Evolutionary conservation across 164 flowering plant genomes (phyloP), one percentile per base, ranked within the genome.

Genomic region (Malania oleifera): DNA sequence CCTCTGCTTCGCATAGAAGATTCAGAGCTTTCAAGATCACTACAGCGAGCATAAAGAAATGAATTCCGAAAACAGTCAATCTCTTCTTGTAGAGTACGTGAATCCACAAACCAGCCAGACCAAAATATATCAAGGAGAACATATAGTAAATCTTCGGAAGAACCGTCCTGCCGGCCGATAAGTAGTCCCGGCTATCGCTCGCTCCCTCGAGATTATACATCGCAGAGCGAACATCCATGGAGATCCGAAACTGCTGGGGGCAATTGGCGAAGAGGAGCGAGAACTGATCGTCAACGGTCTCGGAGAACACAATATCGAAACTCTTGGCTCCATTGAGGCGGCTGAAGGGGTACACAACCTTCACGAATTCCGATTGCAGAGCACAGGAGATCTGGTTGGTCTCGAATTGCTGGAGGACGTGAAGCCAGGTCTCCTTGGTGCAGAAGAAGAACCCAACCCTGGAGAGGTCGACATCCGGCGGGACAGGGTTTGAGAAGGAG

Each of bases 251-350:
- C 25, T 73, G 66, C 13, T 64, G 75, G 17, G 78, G 45, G 58
- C 98, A 92, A 25, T 92, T 92, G 19, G 95, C 91, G 67, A 89
- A 92, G 27, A 87, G 81, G 31, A 93, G 93, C 11, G 86, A 73
- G 80, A 64, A 93, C 68, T 90, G 95, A 56, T 85, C 76, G 43
- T 84, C 68, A 29, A 73, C 76, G 41, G 53, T 45, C 23, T 57
- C 66, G 20, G 38, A 7, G 54, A 31, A 74, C 5, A 59, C 22
- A 8, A 44, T 29, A 27, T 3, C 22, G 67, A 65, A 66, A 5
- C 27, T 39, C 31, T 23, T 28, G 1, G 3, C 54, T n/a, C 50
- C 37, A 5, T 70, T 37, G 63, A 75, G 63, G 28, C 26, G 29
- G 23, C 63, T 53, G 77, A 87, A 87, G 44, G 74, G 71, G 77